These are phyloP conservation scores for Amanita inopinata DNA, from an alignment of 768 basidiomycete species.

Conservation along the genomic window DNA sequence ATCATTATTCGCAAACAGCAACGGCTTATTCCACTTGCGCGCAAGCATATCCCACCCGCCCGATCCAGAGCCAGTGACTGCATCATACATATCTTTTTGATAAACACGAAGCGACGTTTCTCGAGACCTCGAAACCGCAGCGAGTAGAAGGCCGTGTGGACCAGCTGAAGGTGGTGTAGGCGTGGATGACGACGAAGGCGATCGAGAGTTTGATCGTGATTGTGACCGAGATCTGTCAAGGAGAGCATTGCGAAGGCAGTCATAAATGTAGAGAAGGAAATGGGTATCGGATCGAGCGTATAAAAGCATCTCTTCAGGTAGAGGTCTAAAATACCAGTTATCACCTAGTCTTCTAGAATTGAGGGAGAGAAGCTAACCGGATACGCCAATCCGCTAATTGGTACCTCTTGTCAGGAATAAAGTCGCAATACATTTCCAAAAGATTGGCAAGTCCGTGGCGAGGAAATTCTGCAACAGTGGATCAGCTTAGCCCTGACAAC, in stretches of 20 bases:
- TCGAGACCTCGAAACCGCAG: slow-evolving; percentile 62
- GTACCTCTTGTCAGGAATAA: slow-evolving; percentile 88
- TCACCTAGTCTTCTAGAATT: neutral
- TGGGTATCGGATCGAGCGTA: slow-evolving; percentile 98
- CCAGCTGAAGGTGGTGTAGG: slow-evolving; percentile 15
- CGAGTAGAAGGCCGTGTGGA: slow-evolving; percentile 37
- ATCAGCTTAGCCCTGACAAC: slow-evolving; percentile 2
- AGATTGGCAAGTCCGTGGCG: slow-evolving; percentile 78
- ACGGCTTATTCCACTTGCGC: slow-evolving; percentile 73
- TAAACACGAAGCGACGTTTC: slow-evolving; percentile 71
- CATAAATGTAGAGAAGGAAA: slow-evolving; percentile 88
- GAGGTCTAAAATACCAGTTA: slow-evolving; percentile 36
- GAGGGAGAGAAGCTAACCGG: slow-evolving; percentile 33
- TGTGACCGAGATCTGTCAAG: slow-evolving; percentile 56
- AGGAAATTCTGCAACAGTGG: slow-evolving; percentile 51
- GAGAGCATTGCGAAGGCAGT: slow-evolving; percentile 80
- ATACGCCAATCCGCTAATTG: slow-evolving; percentile 98
- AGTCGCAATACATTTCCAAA: slow-evolving; percentile 83
- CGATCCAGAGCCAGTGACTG: slow-evolving; percentile 48
- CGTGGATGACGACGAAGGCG: slow-evolving; percentile 23
- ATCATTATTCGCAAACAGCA: slow-evolving; percentile 28
- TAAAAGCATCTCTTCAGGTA: slow-evolving; percentile 79
- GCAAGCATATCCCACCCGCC: slow-evolving; percentile 74
- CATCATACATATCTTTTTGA: slow-evolving; percentile 62
- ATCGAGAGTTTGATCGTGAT: slow-evolving; percentile 30